Conservation (phyloP, 1,139 yeast species). For the Debaryomyces sp. region DNA sequence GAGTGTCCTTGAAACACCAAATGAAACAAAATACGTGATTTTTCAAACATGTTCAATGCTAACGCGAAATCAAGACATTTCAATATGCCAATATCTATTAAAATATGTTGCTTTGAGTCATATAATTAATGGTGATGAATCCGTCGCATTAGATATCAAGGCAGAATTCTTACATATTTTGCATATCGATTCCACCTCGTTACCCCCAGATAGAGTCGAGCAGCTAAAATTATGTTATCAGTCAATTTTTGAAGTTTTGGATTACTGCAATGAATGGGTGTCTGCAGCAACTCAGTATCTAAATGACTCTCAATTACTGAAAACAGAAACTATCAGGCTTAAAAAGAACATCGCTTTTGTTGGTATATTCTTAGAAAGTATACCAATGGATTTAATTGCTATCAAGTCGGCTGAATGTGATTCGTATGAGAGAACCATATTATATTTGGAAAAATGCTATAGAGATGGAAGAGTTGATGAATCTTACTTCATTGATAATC, state of each 20-base stretch:
- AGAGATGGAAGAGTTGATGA: conserved; percentile 45
- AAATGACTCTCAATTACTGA: conserved; percentile 24
- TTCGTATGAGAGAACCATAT: conserved; percentile 85
- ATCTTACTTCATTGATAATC: conserved; percentile 26
- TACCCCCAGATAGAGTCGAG: conserved; percentile 55
- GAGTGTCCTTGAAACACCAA: conserved; percentile 11
- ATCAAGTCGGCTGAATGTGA: conserved; percentile 79
- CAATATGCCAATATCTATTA: conserved; percentile 69
- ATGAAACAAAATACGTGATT: conserved; percentile 37
- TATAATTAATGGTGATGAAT: conserved; percentile 53
- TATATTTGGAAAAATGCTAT: conserved; percentile 79
- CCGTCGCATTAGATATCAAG: conserved; percentile 48
- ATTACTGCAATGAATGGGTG: conserved; percentile 81
- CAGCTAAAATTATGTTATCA: conserved; percentile 67
- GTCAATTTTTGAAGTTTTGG: conserved; percentile 75
- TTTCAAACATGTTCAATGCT: conserved; percentile 68
- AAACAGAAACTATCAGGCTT: conserved; percentile 21
- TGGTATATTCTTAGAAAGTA: conserved; percentile 49
- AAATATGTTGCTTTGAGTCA: conserved; percentile 79
- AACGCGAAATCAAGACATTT: conserved; percentile 71
- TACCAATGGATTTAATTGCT: conserved; percentile 76
- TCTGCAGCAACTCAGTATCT: conserved; percentile 39
- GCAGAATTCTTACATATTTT: conserved; percentile 64
- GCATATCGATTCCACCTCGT: conserved; percentile 35
- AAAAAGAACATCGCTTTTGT: conserved; percentile 37